Evolutionary conservation across 2,329 filamentous ascomycete genomes (phyloP).

Genomic region (Claviceps fusiformis): DNA sequence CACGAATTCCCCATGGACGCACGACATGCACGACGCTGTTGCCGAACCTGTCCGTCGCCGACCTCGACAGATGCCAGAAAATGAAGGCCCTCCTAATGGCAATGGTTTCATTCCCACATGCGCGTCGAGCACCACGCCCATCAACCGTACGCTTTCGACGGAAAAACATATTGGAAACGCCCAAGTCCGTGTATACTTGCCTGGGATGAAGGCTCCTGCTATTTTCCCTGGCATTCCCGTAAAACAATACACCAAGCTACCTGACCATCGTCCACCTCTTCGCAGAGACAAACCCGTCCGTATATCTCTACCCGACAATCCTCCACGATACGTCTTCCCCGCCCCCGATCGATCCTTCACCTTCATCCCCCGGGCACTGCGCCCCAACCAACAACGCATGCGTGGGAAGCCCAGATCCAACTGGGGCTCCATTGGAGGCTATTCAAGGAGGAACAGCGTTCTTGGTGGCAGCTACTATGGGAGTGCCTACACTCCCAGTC

Average conservation of each 20-base stretch:
- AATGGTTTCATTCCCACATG: constrained; percentile 42
- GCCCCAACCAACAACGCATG: constrained; percentile 78
- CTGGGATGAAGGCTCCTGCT: constrained; percentile 58
- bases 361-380: constrained; percentile 87
- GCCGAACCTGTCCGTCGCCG: constrained; percentile 30
- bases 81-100: constrained; percentile 40
- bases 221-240: constrained; percentile 64
- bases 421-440: constrained; percentile 51
- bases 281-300: constrained; percentile 93
- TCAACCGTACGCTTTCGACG: constrained; percentile 68
- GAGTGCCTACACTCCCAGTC: constrained; percentile 72
- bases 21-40: constrained; percentile 82
- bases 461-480: constrained; percentile 58
- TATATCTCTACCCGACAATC: constrained; percentile 70
- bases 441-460: constrained; percentile 70
- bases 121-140: constrained; percentile 46
- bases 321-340: constrained; percentile 82
- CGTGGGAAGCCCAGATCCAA: constrained; percentile 58
- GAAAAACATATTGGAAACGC: constrained; percentile 75
- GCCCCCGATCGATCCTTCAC: constrained; percentile 87
- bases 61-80: constrained; percentile 28
- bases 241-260: constrained; percentile 85
- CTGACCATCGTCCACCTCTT: constrained; percentile 85
- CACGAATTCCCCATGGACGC: constrained; percentile 69
- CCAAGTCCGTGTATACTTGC: constrained; percentile 69